Evolutionary conservation across 164 flowering plant species (phyloP).

Genomic region (Vitis cinerea): DNA sequence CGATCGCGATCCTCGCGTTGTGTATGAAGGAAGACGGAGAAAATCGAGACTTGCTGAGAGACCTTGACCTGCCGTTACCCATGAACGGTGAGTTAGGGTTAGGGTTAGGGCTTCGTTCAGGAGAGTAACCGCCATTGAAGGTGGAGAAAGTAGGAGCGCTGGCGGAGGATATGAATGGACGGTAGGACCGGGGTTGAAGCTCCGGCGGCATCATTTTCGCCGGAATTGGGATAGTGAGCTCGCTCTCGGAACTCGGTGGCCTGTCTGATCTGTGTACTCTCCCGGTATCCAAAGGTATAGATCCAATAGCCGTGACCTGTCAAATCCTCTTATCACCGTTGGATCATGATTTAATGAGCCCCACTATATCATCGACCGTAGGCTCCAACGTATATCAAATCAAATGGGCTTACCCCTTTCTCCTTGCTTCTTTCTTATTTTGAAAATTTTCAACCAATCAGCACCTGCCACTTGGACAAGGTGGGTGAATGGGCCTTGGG

Average conservation of each 20-base stretch:
- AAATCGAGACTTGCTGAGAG: constrained; percentile 45
- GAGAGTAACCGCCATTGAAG: constrained; percentile 32
- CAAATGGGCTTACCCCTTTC: too few species aligned
- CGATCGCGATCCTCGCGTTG: constrained; percentile 76
- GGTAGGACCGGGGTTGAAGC: constrained; percentile 58
- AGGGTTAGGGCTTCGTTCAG: constrained; percentile 38
- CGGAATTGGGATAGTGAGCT: constrained; percentile 3
- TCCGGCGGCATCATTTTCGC: constrained; percentile 76
- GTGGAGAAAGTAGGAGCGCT: constrained; percentile 55
- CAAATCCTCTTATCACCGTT: too few species aligned
- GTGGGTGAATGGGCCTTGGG: too few species aligned
- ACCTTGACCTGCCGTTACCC: constrained; percentile 10
- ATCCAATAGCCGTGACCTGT: too few species aligned
- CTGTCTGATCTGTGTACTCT: constrained; percentile 9
- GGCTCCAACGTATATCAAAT: too few species aligned
- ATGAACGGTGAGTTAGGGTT: constrained; percentile 5
- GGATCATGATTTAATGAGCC: too few species aligned
- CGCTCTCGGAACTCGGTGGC: not conserved
- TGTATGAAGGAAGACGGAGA: constrained; percentile 58
- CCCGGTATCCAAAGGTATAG: too few species aligned
- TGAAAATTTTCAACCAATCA: too few species aligned
- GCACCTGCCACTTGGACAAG: too few species aligned
- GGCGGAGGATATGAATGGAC: constrained; percentile 52
- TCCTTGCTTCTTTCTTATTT: too few species aligned
- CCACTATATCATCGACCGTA: too few species aligned